Percentiles rank a stretch among this genome's conserved stretches.
These are phyloP conservation scores for Cavenderia fasciculata DNA, from an alignment of 78 protist genomes.

Conservation along the genomic window DNA sequence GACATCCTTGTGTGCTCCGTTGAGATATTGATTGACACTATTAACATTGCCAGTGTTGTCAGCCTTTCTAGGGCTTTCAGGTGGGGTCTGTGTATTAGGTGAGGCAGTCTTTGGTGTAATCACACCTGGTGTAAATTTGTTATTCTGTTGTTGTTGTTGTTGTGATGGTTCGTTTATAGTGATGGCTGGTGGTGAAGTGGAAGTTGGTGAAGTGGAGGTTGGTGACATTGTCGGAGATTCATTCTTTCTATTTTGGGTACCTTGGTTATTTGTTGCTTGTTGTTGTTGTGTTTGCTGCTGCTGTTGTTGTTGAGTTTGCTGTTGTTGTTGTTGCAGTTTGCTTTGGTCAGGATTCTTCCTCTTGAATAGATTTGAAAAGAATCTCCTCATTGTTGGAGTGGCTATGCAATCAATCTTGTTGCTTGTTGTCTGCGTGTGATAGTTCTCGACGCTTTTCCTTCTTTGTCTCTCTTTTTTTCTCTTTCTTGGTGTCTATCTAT, in stretches of 20 bases:
- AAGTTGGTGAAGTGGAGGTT: conserved; percentile 1
- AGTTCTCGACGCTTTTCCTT: too few relatives aligned
- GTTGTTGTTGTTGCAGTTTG: neutral
- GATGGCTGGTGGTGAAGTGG: conserved; percentile 17
- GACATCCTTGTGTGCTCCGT: neutral
- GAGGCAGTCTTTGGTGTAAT: conserved; percentile 14
- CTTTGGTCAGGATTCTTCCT: neutral
- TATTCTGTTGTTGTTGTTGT: neutral
- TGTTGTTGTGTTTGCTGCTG: conserved; percentile 8
- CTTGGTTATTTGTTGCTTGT: neutral
- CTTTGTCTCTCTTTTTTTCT: too few relatives aligned
- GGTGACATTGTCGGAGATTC: neutral
- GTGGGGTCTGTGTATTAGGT: conserved; percentile 33
- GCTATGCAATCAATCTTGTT: conserved; percentile 15
- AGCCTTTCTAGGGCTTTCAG: conserved; percentile 8
- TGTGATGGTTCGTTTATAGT: neutral
- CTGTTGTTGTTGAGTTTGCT: neutral
- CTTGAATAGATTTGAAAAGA: conserved; percentile 14
- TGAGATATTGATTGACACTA: neutral
- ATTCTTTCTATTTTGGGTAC: neutral
- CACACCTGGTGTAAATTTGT: conserved; percentile 29
- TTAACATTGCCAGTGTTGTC: neutral
- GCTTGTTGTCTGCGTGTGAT: too few relatives aligned
- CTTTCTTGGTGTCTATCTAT: too few relatives aligned
- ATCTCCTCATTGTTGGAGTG: conserved; percentile 33